A percentile compares a stretch with the other conserved stretches of the same genome.
Evolutionary conservation across 257 asterid genomes (phyloP).

Genomic region (Hygrophila difformis): DNA sequence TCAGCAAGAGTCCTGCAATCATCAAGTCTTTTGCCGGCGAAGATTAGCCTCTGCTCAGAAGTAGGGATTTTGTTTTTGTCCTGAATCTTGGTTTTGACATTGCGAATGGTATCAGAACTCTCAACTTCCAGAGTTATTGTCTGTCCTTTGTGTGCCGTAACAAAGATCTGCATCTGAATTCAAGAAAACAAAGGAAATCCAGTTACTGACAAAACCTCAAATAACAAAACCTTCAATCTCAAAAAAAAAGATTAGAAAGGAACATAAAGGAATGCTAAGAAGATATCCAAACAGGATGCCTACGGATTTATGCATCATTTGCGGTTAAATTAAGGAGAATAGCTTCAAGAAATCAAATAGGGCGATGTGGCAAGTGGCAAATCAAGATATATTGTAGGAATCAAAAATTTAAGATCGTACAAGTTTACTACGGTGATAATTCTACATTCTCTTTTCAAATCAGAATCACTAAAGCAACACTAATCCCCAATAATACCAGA

Average conservation of each 20-base stretch:
- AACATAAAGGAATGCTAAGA: background rate
- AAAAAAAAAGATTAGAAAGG: background rate
- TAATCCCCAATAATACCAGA: too few species aligned
- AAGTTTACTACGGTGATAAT: too few species aligned
- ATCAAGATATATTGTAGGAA: too few species aligned
- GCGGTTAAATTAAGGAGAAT: background rate
- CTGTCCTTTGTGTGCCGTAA: constrained; percentile 10
- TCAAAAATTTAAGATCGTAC: too few species aligned
- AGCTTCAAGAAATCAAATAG: background rate
- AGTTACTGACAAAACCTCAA: too few species aligned
- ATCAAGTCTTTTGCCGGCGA: constrained; percentile 22
- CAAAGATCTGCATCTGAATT: constrained; percentile 22
- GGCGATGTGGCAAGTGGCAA: too few species aligned
- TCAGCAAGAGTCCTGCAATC: constrained; percentile 24
- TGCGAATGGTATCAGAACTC: constrained; percentile 14
- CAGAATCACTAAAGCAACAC: too few species aligned
- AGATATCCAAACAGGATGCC: background rate
- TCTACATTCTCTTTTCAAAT: too few species aligned
- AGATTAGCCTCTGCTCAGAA: constrained; percentile 15
- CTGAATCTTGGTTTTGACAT: constrained; percentile 18
- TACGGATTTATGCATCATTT: background rate
- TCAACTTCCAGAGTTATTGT: constrained; percentile 19
- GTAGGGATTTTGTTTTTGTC: constrained; percentile 21
- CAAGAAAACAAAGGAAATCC: too few species aligned
- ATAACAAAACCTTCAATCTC: too few species aligned